Evolutionary conservation across 768 basidiomycete genomes (phyloP).

Genomic region (Tylopilus subfusipes): DNA sequence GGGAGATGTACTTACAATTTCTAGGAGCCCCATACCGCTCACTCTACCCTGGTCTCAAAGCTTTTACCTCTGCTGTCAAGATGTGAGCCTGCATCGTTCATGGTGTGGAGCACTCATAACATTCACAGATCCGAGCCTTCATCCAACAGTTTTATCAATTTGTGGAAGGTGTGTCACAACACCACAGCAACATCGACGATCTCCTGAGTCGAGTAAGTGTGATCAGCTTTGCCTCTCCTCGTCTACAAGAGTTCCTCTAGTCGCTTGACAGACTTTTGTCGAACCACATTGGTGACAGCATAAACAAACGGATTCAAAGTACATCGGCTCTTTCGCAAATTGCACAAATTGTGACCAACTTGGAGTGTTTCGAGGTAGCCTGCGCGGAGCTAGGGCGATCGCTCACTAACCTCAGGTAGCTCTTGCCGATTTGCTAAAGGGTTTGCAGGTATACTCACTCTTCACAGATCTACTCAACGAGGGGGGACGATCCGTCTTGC

Average conservation of each 20-base stretch:
- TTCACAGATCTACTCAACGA: conserved; percentile 71
- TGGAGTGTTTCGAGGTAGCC: conserved; percentile 87
- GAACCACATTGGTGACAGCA: conserved; percentile 69
- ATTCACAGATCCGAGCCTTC: conserved; percentile 71
- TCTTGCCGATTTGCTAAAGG: background rate
- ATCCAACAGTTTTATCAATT: conserved; percentile 96
- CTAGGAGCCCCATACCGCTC: conserved; percentile 62
- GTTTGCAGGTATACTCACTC: conserved; percentile 4
- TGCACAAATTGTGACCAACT: conserved; percentile 87
- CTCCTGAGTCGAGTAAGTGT: conserved; percentile 73
- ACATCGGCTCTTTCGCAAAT: conserved; percentile 86
- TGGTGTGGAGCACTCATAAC: background rate
- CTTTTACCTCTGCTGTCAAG: conserved; percentile 92
- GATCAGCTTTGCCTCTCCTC: background rate
- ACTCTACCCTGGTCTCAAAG: conserved; percentile 92
- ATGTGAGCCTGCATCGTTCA: conserved; percentile 41
- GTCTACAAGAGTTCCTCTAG: conserved; percentile 37
- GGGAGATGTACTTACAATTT: conserved; percentile 1
- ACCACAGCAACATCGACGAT: conserved; percentile 89
- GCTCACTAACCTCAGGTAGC: conserved; percentile 76
- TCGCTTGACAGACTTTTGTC: conserved; percentile 83
- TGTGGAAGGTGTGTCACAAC: conserved; percentile 90
- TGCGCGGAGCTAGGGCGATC: conserved; percentile 83
- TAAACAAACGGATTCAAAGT: conserved; percentile 66
- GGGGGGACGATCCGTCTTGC: conserved; percentile 78